Evolutionary conservation across 2,329 filamentous ascomycete species (phyloP).

Genomic region (Claviceps humidiphila): DNA sequence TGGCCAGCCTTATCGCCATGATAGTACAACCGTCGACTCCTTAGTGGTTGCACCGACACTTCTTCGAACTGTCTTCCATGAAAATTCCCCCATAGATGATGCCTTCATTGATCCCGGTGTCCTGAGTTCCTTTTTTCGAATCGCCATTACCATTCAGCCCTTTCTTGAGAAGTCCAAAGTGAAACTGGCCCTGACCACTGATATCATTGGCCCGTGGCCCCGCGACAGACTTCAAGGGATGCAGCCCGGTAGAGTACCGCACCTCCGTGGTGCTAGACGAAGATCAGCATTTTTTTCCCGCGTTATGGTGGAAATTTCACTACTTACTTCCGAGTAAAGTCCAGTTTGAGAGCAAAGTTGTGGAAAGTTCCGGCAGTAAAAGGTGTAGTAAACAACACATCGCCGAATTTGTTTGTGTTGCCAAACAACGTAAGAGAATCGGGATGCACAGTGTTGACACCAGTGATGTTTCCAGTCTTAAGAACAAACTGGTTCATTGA

Average conservation of each 20-base stretch:
- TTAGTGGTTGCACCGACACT: background rate
- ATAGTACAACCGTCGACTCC: background rate
- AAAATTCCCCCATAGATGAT: background rate
- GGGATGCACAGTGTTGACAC: background rate
- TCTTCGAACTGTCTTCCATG: background rate
- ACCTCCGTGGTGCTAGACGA: background rate
- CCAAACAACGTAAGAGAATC: background rate
- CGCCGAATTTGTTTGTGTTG: background rate
- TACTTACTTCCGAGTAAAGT: background rate
- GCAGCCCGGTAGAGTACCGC: background rate
- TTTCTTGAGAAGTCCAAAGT: background rate
- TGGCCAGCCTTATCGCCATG: background rate
- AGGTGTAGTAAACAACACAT: background rate
- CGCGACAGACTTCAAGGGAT: background rate
- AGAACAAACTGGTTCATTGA: background rate
- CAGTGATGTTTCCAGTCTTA: background rate
- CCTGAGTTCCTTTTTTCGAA: background rate
- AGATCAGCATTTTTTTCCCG: background rate
- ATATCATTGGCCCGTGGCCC: background rate
- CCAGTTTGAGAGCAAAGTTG: background rate
- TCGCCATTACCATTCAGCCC: background rate
- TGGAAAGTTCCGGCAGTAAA: background rate
- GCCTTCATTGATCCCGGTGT: background rate
- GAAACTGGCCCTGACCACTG: background rate
- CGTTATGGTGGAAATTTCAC: background rate